Conservation (phyloP, 106 monocot species). For the Phalaenopsis equestris region DNA sequence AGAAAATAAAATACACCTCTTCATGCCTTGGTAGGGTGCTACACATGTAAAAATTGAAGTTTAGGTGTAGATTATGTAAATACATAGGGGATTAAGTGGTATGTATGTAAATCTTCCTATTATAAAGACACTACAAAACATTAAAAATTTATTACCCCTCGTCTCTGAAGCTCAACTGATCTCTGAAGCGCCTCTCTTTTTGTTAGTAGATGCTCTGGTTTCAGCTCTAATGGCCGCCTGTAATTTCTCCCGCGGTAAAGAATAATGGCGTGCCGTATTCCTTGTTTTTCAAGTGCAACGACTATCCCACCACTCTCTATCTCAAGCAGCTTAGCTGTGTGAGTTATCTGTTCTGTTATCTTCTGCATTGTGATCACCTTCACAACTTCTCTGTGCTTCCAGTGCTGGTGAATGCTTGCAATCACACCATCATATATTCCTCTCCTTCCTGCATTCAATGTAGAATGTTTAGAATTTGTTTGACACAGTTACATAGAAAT, state of each 20-base stretch:
- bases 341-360: constrained; percentile 22
- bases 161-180: constrained; percentile 71
- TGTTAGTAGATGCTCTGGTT: constrained; percentile 51
- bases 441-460: constrained; percentile 56
- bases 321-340: constrained; percentile 71
- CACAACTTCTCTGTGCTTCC: constrained; percentile 90
- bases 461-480: no score
- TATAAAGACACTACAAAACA: no score
- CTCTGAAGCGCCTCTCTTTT: constrained; percentile 64
- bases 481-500: no score
- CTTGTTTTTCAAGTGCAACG: constrained; percentile 59
- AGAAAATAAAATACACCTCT: no score
- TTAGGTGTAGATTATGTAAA: no score
- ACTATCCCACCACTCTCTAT: constrained; percentile 68
- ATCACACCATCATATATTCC: constrained; percentile 83
- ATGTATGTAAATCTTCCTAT: no score
- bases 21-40: no score
- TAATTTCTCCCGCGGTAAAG: constrained; percentile 90
- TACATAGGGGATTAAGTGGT: no score
- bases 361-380: constrained; percentile 80
- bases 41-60: no score
- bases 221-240: constrained; percentile 25
- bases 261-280: constrained; percentile 67
- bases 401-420: constrained; percentile 79
- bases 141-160: constrained; percentile 54